These are phyloP conservation scores for Onygenales sp. DNA, from an alignment of 2,329 filamentous ascomycete species.

Conservation along the genomic window DNA sequence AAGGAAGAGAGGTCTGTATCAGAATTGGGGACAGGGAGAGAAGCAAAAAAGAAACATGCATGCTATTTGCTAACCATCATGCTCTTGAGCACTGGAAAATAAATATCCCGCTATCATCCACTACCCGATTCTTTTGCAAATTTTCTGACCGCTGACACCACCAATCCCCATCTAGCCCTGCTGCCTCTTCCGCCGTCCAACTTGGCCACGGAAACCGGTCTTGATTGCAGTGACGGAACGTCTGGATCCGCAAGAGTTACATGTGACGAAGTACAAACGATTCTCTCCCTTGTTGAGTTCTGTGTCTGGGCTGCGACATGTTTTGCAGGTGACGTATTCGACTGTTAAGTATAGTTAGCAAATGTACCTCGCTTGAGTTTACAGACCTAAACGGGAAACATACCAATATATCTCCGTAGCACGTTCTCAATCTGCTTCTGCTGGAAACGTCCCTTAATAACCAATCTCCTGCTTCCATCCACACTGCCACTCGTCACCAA, in stretches of 20 bases:
- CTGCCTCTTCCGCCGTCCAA: conserved; percentile 97
- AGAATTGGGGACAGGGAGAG: too few relatives aligned
- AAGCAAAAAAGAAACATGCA: too few relatives aligned
- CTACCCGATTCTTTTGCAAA: not conserved
- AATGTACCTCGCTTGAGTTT: not conserved
- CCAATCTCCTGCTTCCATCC: conserved; percentile 81
- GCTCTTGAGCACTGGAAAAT: too few relatives aligned
- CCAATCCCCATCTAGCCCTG: conserved; percentile 53
- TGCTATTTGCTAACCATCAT: too few relatives aligned
- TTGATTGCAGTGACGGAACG: conserved; percentile 96
- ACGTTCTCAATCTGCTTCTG: conserved; percentile 99
- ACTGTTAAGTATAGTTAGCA: conserved; percentile 37
- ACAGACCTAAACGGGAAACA: conserved; percentile 24
- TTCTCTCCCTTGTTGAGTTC: conserved; percentile 99
- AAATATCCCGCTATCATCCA: not conserved
- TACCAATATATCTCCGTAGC: conserved; percentile 86
- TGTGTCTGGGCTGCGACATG: conserved; percentile 87
- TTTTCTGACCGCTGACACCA: not conserved
- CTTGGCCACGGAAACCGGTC: conserved; percentile 99
- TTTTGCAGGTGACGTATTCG: conserved; percentile 99
- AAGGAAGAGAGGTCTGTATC: too few relatives aligned
- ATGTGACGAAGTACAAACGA: conserved; percentile 96
- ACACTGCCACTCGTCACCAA: conserved; percentile 95
- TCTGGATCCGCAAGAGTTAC: conserved; percentile 76
- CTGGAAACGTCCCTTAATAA: conserved; percentile 99